Percentiles rank a stretch among this genome's conserved stretches.
Conservation (phyloP, 2,329 filamentous ascomycete species). For the Knufia fluminis region DNA sequence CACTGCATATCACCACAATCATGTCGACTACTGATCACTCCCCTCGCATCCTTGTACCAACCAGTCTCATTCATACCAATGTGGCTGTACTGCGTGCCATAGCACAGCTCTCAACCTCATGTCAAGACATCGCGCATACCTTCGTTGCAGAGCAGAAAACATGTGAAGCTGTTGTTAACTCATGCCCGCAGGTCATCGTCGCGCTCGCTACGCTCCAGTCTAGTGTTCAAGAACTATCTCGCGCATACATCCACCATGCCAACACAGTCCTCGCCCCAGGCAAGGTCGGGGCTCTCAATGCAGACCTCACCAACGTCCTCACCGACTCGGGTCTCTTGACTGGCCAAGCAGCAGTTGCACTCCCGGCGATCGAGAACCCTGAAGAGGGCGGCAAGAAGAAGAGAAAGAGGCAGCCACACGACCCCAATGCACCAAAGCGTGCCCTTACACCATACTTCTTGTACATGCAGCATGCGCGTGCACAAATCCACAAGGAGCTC, state of each 20-base stretch:
- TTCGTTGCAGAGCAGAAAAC: constrained; percentile 9
- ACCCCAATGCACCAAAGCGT: constrained; percentile 90
- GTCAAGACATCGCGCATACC: background rate
- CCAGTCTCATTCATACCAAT: background rate
- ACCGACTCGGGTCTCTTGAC: constrained; percentile 36
- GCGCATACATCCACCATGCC: constrained; percentile 80
- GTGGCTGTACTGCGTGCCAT: background rate
- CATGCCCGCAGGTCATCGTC: constrained; percentile 54
- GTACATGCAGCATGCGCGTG: constrained; percentile 80
- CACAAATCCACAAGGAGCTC: constrained; percentile 70
- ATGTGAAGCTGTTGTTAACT: constrained; percentile 30
- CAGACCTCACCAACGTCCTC: constrained; percentile 39
- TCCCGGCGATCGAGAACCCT: constrained; percentile 11
- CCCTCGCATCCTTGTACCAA: background rate
- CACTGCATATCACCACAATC: background rate
- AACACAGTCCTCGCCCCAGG: constrained; percentile 66
- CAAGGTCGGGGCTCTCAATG: constrained; percentile 44
- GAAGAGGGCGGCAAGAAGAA: constrained; percentile 65
- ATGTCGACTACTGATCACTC: too few species aligned
- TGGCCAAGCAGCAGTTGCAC: constrained; percentile 29
- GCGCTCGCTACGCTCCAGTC: constrained; percentile 71
- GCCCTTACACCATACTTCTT: constrained; percentile 92
- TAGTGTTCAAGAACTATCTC: constrained; percentile 67
- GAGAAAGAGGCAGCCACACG: constrained; percentile 76
- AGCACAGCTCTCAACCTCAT: background rate